Conservation (phyloP, 768 basidiomycete genomes). For the Serendipita sp. region DNA sequence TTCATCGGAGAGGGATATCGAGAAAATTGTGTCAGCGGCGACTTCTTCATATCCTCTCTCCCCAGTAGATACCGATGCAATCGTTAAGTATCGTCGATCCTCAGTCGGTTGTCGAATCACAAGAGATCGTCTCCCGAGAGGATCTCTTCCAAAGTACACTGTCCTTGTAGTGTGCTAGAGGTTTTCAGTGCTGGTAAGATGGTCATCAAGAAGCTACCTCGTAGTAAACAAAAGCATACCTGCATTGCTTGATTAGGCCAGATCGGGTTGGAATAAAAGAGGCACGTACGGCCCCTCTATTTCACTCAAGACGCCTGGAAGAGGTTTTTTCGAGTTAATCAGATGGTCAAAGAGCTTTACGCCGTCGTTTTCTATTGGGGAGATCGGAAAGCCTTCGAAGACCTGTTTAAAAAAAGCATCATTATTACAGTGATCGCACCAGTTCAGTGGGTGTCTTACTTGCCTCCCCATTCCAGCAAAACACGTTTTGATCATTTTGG, state of each 20-base stretch:
- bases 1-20: slow-evolving; percentile 7
- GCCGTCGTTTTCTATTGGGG: slow-evolving; percentile 56
- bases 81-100: slow-evolving; percentile 35
- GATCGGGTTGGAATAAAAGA: neutral
- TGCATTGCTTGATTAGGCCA: slow-evolving; percentile 17
- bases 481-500: slow-evolving; percentile 33
- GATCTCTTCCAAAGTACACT: slow-evolving; percentile 67
- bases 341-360: slow-evolving; percentile 30
- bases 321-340: slow-evolving; percentile 15
- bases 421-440: neutral
- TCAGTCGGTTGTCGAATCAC: slow-evolving; percentile 46
- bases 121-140: slow-evolving; percentile 74
- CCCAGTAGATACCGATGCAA: slow-evolving; percentile 53
- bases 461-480: slow-evolving; percentile 85
- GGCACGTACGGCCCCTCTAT: slow-evolving; percentile 70
- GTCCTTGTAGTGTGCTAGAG: slow-evolving; percentile 18
- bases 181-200: neutral
- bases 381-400: slow-evolving; percentile 63
- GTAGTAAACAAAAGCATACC: slow-evolving; percentile 71
- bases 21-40: slow-evolving; percentile 39
- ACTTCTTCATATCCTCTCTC: slow-evolving; percentile 42
- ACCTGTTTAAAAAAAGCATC: slow-evolving; percentile 25
- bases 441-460: slow-evolving; percentile 10
- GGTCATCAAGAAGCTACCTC: slow-evolving; percentile 29
- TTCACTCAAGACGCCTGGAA: slow-evolving; percentile 36